Evolutionary conservation across 352 stramenopile species (phyloP).

Genomic region (Phytophthora melonis): DNA sequence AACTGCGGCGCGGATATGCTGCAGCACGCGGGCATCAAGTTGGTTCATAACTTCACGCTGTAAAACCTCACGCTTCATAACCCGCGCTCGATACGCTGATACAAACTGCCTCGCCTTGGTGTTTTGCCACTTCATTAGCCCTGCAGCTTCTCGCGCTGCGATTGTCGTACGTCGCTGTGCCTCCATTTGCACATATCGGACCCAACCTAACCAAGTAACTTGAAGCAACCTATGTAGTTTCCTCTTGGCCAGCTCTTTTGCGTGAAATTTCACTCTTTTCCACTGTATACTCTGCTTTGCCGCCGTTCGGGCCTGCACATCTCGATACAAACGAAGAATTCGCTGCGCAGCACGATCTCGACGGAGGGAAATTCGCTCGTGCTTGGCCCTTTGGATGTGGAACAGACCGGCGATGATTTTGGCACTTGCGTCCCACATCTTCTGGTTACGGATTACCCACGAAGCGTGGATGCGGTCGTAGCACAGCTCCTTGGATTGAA

Average conservation of each 20-base stretch:
- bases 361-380: slow-evolving; percentile 25
- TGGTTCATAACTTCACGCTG: slow-evolving; percentile 5
- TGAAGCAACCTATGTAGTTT: slow-evolving; percentile 7
- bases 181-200: slow-evolving; percentile 6
- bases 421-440: slow-evolving; percentile 30
- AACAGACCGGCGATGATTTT: slow-evolving; percentile 39
- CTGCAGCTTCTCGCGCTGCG: slow-evolving; percentile 10
- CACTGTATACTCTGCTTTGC: slow-evolving; percentile 42
- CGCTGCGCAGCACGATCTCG: slow-evolving; percentile 33
- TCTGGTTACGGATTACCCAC: slow-evolving; percentile 28
- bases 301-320: slow-evolving; percentile 23
- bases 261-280: slow-evolving; percentile 20
- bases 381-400: slow-evolving; percentile 46
- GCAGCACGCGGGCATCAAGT: slow-evolving; percentile 18
- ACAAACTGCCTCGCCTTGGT: slow-evolving; percentile 15
- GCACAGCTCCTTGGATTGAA: slow-evolving; percentile 48
- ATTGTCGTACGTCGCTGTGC: slow-evolving; percentile 15
- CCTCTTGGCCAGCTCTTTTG: slow-evolving; percentile 17
- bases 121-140: slow-evolving; percentile 12
- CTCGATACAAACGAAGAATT: slow-evolving; percentile 39
- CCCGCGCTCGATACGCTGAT: slow-evolving; percentile 12
- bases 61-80: slow-evolving; percentile 3
- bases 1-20: slow-evolving; percentile 23
- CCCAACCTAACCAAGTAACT: slow-evolving; percentile 12
- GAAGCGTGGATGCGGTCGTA: slow-evolving; percentile 53